Percentiles rank a stretch among this genome's conserved stretches.
Evolutionary conservation across 352 stramenopile species (phyloP).

Genomic region (Globisporangium carolinianum): DNA sequence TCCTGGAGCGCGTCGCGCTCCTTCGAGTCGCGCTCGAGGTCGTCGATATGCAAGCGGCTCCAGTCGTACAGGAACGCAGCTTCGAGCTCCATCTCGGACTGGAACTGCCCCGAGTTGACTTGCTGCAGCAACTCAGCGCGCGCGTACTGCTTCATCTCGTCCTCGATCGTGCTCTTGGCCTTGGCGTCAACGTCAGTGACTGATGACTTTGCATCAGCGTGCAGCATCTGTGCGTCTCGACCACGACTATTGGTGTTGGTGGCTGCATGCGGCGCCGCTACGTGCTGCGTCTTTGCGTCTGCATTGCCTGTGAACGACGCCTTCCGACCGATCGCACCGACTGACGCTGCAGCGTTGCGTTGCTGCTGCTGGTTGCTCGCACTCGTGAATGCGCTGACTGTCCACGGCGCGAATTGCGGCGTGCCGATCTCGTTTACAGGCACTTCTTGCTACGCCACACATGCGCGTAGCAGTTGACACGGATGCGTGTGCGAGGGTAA

Average conservation of each 20-base stretch:
- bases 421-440: conserved; percentile 77
- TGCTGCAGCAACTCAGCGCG: conserved; percentile 64
- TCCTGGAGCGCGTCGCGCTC: conserved; percentile 47
- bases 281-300: background rate
- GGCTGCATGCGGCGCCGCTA: no score
- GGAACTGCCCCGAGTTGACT: conserved; percentile 70
- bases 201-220: conserved; percentile 9
- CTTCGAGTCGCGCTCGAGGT: conserved; percentile 40
- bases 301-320: background rate
- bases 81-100: conserved; percentile 74
- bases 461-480: background rate
- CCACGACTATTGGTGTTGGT: no score
- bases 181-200: conserved; percentile 6
- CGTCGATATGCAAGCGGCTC: conserved; percentile 45
- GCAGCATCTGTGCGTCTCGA: background rate
- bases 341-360: background rate
- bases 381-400: conserved; percentile 44
- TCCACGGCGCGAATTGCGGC: conserved; percentile 59
- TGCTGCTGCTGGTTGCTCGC: conserved; percentile 8
- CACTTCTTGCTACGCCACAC: conserved; percentile 51
- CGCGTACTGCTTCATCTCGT: conserved; percentile 61
- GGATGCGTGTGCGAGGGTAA: background rate
- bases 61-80: conserved; percentile 79
- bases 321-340: background rate
- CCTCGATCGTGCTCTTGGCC: conserved; percentile 11